Evolutionary conservation across 805 yeast species (phyloP), one percentile per base, ranked within the genome.

Genomic region (Monosporozyma solicola): DNA sequence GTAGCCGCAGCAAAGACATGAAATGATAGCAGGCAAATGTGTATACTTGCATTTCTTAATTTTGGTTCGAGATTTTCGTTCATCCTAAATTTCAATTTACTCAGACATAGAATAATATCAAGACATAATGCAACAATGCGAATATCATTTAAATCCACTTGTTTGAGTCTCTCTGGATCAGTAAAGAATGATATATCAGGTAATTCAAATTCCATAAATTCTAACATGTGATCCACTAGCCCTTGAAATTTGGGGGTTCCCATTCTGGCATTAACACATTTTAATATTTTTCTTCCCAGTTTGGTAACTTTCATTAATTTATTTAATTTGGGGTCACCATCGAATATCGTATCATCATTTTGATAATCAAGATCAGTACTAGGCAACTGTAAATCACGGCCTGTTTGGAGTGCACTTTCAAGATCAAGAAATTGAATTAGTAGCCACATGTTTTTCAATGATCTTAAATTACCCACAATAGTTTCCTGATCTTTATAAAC

Each of bases 381-480:
- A 16, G 7, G 59, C 52, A 46, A 25, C 13, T 53, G 47, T 27
- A 62, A 44, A 2, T 63, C 59, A 5, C 54, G 55, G 0, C 72
- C 72, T 25, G 58, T 57, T 32, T 60, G 59, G 25, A 60, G 58
- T 1, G 71, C 55, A 1, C 56, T 44, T 3, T 53, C 54, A 32
- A 61, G 54, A 54, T 69, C 72, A 7, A 56, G 44, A 39, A 54
- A 60, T 15, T 65, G 24, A 1, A 61, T 55, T 61, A 64, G 59
- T 15, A 58, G 54, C 65, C 69, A 68, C n/a, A 65, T 25, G 20
- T 59, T 59, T 46, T 62, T 58, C 15, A 69, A 24, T 2, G 61
- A 46, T 15, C 53, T 51, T 20, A 59, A 11, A 35, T 54, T 55
- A 8, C 70, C 70, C 2, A 61, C 55, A 3, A 52, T 24, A 8